phyloP scores from a whole-genome alignment of 345 rosid genomes.

The Brassica juncea region DNA sequence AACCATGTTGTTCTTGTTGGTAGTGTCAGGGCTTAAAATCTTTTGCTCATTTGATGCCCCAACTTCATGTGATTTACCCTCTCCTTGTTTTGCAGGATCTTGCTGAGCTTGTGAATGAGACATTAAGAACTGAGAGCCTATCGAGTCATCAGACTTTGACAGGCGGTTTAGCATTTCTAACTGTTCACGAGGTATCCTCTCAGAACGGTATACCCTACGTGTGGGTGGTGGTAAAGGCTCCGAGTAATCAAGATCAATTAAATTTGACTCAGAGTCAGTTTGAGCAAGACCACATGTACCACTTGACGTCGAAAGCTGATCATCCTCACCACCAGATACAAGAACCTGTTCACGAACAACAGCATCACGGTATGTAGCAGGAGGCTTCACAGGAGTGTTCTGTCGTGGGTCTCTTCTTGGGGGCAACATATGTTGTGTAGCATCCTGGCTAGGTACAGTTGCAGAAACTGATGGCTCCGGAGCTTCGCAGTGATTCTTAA shows the following conservation, averaged over 20 bases:
- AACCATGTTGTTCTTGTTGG: not conserved
- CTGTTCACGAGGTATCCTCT: conserved; percentile 79
- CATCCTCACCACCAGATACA: conserved; percentile 46
- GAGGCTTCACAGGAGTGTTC: conserved; percentile 43
- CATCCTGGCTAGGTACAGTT: conserved; percentile 42
- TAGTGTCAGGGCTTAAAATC: not conserved
- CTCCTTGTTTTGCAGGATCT: conserved; percentile 51
- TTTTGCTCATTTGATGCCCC: conserved; percentile 13
- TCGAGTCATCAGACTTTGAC: conserved; percentile 76
- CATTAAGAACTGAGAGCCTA: conserved; percentile 73
- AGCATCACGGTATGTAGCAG: conserved; percentile 46
- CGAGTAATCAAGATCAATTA: conserved; percentile 52
- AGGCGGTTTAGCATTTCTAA: conserved; percentile 73
- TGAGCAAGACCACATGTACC: conserved; percentile 46
- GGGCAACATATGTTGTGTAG: conserved; percentile 33
- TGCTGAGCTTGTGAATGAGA: conserved; percentile 61
- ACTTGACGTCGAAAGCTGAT: conserved; percentile 48
- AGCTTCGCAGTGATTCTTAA: conserved; percentile 40
- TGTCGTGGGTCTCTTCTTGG: conserved; percentile 40
- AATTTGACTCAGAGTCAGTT: conserved; percentile 54
- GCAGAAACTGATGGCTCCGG: conserved; percentile 42
- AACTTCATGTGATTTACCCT: conserved; percentile 47
- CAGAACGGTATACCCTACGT: conserved; percentile 74
- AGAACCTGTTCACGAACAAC: conserved; percentile 46
- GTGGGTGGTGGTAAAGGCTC: conserved; percentile 51